Conservation (phyloP, 106 monocot genomes). For the Dendrobium chrysotoxum region DNA sequence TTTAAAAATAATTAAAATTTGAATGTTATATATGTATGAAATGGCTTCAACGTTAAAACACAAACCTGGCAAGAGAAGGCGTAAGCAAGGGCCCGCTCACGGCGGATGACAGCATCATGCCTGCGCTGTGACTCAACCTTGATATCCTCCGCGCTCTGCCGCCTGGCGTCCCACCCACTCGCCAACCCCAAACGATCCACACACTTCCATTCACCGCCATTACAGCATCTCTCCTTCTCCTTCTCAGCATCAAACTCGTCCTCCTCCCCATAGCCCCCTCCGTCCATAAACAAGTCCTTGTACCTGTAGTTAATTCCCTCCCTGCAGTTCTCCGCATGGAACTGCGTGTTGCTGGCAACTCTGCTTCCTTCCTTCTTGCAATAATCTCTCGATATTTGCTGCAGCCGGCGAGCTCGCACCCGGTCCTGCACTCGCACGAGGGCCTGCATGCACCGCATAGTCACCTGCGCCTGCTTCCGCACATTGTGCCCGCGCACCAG, state of each 20-base stretch:
- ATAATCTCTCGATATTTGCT: background rate
- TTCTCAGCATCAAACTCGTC: background rate
- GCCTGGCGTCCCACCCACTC: conserved; percentile 17
- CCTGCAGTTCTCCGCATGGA: background rate
- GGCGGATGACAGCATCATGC: conserved; percentile 27
- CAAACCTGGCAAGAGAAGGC: conserved; percentile 66
- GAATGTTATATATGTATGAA: too few relatives aligned
- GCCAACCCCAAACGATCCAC: background rate
- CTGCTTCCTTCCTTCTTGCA: background rate
- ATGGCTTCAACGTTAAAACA: background rate
- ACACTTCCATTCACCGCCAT: background rate
- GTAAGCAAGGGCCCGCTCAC: conserved; percentile 78
- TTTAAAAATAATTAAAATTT: too few relatives aligned
- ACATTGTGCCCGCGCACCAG: conserved; percentile 79
- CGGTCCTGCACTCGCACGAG: conserved; percentile 79
- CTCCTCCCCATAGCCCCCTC: background rate
- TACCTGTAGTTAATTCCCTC: background rate
- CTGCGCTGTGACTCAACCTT: conserved; percentile 9
- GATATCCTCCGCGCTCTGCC: conserved; percentile 15
- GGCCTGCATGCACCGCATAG: conserved; percentile 84
- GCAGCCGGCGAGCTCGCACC: conserved; percentile 45
- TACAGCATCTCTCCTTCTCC: background rate
- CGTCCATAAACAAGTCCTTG: background rate
- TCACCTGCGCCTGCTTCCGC: conserved; percentile 67
- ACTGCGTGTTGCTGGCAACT: background rate